Evolutionary conservation across 1,284 basidiomycete species (phyloP), one percentile per base, ranked within the genome.

Genomic region (Cerrena zonata): DNA sequence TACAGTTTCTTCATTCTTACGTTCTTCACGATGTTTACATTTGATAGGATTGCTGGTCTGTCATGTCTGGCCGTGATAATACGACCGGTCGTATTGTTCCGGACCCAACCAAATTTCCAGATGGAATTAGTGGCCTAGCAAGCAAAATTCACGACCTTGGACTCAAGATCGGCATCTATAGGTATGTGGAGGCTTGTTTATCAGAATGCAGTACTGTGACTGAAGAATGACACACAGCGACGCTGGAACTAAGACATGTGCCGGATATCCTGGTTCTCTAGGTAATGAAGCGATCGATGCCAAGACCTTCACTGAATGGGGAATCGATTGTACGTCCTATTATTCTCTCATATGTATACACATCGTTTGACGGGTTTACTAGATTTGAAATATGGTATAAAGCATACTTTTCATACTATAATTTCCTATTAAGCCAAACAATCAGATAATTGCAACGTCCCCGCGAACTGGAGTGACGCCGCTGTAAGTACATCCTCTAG

Each of bases 341-440:
- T 23, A 1, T 21, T 40, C 11, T 19, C 21, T 25, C 15, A 15
- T 7, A 7, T 50, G 37, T 50, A 45, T 49, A n/a, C n/a, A 46
- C 51, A 50, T 56, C 59, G 52, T 13, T 47, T n/a, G 23, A 41
- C 39, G 23, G 15, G 22, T 37, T 22, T 5, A 15, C 11, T 38
- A 68, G 69, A 79, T 58, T 60, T 80, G 52, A 80, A 80, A 67
- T 80, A 80, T 56, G 77, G 77, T 74, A n/a, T n/a, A n/a, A n/a
- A n/a, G n/a, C n/a, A n/a, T n/a, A n/a, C n/a, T n/a, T n/a, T n/a
- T n/a, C n/a, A n/a, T n/a, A n/a, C n/a, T n/a, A n/a, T n/a, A n/a
- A n/a, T n/a, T n/a, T n/a, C 7, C 5, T n/a, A 22, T 22, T 41
- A 18, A 41, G 21, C 15, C 15, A 37, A 7, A n/a, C 24, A 25